Evolutionary conservation across 2,329 filamentous ascomycete genomes (phyloP), one percentile per base, ranked within the genome.

Genomic region (Alternaria sp.): DNA sequence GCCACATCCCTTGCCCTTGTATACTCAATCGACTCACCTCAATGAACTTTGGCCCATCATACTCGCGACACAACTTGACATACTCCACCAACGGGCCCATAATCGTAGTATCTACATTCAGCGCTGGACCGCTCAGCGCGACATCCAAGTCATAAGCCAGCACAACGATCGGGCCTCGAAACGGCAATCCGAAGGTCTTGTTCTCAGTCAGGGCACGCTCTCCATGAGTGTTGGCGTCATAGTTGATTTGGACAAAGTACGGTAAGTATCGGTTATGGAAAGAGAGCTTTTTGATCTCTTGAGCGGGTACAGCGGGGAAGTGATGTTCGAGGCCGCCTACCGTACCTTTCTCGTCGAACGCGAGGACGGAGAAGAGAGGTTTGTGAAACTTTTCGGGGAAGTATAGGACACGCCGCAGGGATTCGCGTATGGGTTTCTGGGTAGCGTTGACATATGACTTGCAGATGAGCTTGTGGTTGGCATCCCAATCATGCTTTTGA

Each of bases 11-110:
- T 8, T 9, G 14, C 12, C 18, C 2, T 22, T 6, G 11, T 18
- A 7, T 7, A 0, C 25, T 34, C 25, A 27, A 5, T 18, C 27
- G 4, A 49, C 44, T 44, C 20, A 59, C 57, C 57, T 59, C 57
- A 30, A 69, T 58, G 46, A 65, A 62, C 1, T 65, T 49, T 18
- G 52, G 57, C 1, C 64, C 64, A 32, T 38, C 34, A 52, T 69
- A 69, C 51, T 60, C 57, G 22, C 5, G 32, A 41, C 62, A 62
- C 51, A 67, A n/a, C 38, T 43, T n/a, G 27, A 62, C 28, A 48
- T 67, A 69, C 44, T 63, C 48, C 40, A 44, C 30, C 60, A 65
- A 27, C 2, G 58, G 46, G 5, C 54, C 41, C 45, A 63, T 34
- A 32, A 55, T 43, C 8, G 41, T 57, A 12, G 54, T 54, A 51